These are phyloP conservation scores for Rhododendron molle DNA, from an alignment of 148 eudicot genomes.

Conservation along the genomic window DNA sequence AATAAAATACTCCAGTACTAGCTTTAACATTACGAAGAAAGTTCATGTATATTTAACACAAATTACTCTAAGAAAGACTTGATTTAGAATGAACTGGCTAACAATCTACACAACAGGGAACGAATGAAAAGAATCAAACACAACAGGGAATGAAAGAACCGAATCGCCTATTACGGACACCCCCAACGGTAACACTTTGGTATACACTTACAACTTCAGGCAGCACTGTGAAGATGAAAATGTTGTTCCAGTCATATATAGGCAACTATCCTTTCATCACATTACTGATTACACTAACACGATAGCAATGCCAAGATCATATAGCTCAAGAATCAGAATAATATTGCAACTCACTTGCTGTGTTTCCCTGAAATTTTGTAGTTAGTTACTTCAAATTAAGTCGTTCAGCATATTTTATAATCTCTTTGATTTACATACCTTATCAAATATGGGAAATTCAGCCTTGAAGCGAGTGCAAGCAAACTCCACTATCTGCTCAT, in stretches of 20 bases:
- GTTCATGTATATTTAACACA: neutral
- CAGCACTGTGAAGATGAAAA: neutral
- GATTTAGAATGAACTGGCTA: neutral
- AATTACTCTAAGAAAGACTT: neutral
- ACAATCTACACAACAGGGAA: neutral
- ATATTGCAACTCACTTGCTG: neutral
- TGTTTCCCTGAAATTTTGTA: neutral
- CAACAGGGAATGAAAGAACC: neutral
- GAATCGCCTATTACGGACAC: neutral
- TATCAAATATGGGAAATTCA: slow-evolving; percentile 60
- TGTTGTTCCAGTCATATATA: neutral
- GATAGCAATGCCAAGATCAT: neutral
- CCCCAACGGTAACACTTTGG: neutral
- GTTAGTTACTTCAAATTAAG: neutral
- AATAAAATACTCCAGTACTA: neutral
- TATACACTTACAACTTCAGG: neutral
- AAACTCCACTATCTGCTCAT: slow-evolving; percentile 51
- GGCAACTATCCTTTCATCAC: neutral
- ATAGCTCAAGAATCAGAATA: neutral
- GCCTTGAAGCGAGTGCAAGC: slow-evolving; percentile 72
- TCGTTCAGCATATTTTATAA: neutral
- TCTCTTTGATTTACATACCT: slow-evolving; percentile 22
- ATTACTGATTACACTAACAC: neutral
- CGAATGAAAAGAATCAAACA: neutral
- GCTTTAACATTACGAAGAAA: neutral